Evolutionary conservation across 768 basidiomycete genomes (phyloP), one percentile per base, ranked within the genome.

Genomic region (Calvatia gigantea): DNA sequence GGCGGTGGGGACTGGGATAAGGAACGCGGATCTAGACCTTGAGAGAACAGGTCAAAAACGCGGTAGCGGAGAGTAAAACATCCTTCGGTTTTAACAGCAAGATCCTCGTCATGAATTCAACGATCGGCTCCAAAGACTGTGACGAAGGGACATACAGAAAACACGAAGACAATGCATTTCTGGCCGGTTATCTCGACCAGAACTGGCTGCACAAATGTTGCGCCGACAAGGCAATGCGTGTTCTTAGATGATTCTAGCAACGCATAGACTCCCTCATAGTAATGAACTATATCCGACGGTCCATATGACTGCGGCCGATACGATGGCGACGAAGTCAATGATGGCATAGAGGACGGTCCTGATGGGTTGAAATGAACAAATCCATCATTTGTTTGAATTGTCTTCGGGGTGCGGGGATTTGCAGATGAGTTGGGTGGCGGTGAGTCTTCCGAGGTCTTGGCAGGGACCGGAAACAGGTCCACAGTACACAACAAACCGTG

Each of bases 401-500:
- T 32, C 25, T 32, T 56, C 38, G 35, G 29, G 21, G 14, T 21
- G 27, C 27, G 58, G 29, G 37, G 27, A 45, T n/a, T 55, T 38
- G 55, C 32, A 17, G 43, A 46, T 25, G 50, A 58, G 49, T 7
- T 57, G 42, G 39, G 49, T 29, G 35, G 48, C 43, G 41, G 57
- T 29, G 37, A 41, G 17, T 48, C 47, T 23, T 48, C 43, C 19
- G 47, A 42, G 17, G 46, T 59, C 63, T 44, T 64, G 61, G 29
- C 57, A 53, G 77, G 74, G 6, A 88, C 79, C 3, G 84, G 85
- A 59, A 88, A 89, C 15, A 92, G 74, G 69, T 91, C 90, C 37
- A 88, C 87, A 2, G 85, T 87, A 67, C 90, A 91, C 14, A 92
- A 66, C 11, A 90, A 74, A 2, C 89, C 90, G 28, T 82, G 74